phyloP scores from a whole-genome alignment of 106 monocot genomes.

The Allium sativum region DNA sequence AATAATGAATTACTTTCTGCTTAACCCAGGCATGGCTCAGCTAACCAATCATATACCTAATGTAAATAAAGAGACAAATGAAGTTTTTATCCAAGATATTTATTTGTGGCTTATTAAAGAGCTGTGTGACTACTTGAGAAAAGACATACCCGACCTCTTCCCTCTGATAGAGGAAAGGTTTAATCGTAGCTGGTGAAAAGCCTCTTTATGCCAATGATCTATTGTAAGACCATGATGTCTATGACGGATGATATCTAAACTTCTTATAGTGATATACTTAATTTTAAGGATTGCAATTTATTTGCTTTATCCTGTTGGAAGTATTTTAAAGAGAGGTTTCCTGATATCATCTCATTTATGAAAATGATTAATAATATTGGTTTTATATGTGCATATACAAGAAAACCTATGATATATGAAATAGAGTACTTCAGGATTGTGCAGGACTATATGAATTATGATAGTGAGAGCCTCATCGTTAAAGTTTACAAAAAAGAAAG shows the following conservation, averaged over 20 bases:
- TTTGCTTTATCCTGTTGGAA: not conserved
- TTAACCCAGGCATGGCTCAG: not conserved
- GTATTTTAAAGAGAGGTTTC: not conserved
- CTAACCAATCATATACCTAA: not conserved
- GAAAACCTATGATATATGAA: conserved; percentile 1
- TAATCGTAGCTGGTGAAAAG: not conserved
- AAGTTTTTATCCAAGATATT: not conserved
- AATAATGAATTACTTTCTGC: conserved; percentile 3
- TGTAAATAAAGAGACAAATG: too few species aligned
- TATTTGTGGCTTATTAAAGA: not conserved
- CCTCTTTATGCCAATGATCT: conserved; percentile 4
- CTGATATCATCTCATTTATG: not conserved
- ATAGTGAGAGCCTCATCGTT: too few species aligned
- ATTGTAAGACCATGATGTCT: not conserved
- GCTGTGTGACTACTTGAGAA: not conserved
- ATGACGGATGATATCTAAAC: not conserved
- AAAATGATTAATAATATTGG: not conserved
- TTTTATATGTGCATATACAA: not conserved
- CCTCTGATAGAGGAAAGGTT: too few species aligned
- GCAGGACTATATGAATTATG: conserved; percentile 5
- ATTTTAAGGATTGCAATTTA: not conserved
- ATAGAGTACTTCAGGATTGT: not conserved
- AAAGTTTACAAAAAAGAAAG: too few species aligned
- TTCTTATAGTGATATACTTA: not conserved
- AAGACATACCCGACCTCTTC: too few species aligned